Evolutionary conservation across 148 eudicot genomes (phyloP).

Genomic region (Camellia japonica): DNA sequence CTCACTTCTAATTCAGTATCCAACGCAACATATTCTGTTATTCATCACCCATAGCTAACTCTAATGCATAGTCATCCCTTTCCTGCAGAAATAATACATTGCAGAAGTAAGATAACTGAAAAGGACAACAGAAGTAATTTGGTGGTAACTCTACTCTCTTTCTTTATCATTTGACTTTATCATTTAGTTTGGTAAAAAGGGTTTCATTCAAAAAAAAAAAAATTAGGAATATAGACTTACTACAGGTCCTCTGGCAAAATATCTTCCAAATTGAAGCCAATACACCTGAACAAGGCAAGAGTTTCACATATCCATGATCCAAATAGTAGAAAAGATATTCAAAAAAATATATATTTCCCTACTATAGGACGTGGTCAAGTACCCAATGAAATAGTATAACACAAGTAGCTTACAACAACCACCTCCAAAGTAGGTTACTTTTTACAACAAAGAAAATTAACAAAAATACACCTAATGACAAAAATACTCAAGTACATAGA

Average conservation of each 20-base stretch:
- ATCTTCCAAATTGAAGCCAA: constrained; percentile 99
- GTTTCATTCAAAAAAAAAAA: not conserved
- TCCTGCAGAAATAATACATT: constrained; percentile 47
- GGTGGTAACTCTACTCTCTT: not conserved
- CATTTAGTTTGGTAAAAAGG: too few species aligned
- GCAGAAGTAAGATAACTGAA: constrained; percentile 2
- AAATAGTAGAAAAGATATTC: not conserved
- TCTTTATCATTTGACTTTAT: too few species aligned
- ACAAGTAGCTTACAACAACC: not conserved
- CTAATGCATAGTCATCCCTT: constrained; percentile 91
- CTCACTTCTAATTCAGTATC: not conserved
- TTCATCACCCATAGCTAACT: constrained; percentile 93
- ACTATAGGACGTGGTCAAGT: not conserved
- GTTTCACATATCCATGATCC: constrained; percentile 3
- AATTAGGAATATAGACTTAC: constrained; percentile 53
- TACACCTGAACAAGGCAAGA: constrained; percentile 60
- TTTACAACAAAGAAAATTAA: not conserved
- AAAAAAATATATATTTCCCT: not conserved
- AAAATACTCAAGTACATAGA: not conserved
- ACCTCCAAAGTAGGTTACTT: not conserved
- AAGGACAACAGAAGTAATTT: not conserved
- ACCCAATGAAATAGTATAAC: not conserved
- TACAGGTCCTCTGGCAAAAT: constrained; percentile 93
- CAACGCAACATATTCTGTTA: constrained; percentile 21
- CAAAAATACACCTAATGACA: not conserved